Conservation (phyloP, 225 moss, liverwort and hornwort genomes). For the Pseudisothecium myosuroides region DNA sequence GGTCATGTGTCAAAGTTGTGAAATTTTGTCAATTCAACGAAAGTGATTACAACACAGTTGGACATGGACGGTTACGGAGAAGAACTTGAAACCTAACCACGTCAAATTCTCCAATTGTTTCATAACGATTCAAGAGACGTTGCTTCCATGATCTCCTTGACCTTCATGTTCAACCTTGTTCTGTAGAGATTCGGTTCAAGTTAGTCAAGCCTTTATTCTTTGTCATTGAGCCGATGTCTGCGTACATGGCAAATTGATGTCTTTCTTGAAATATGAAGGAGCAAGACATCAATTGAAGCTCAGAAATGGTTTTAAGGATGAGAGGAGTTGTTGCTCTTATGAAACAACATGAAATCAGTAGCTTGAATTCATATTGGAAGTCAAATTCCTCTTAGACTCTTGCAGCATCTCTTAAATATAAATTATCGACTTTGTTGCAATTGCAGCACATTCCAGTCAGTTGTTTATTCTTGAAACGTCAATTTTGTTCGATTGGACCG, state of each 20-base stretch:
- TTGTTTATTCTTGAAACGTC: not conserved
- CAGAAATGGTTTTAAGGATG: not conserved
- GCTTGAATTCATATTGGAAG: not conserved
- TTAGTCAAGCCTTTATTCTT: not conserved
- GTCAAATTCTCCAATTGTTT: not conserved
- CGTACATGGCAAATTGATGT: not conserved
- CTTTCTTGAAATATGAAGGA: not conserved
- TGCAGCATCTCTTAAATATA: no score
- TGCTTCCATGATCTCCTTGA: not conserved
- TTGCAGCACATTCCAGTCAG: not conserved
- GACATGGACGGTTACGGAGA: not conserved
- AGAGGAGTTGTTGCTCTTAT: not conserved
- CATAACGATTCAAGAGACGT: not conserved
- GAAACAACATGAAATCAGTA: not conserved
- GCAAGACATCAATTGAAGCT: no score
- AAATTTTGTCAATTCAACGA: no score
- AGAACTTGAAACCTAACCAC: not conserved
- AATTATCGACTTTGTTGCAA: not conserved
- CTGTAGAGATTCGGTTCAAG: not conserved
- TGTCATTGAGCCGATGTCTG: not conserved
- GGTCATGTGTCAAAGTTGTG: accelerated
- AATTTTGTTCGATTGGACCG: not conserved
- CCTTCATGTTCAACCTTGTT: not conserved
- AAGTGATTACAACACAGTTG: not conserved
- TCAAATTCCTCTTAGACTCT: not conserved